Base-by-base conservation (phyloP, 208 protist species). In the Wallacemonas sp. region DNA sequence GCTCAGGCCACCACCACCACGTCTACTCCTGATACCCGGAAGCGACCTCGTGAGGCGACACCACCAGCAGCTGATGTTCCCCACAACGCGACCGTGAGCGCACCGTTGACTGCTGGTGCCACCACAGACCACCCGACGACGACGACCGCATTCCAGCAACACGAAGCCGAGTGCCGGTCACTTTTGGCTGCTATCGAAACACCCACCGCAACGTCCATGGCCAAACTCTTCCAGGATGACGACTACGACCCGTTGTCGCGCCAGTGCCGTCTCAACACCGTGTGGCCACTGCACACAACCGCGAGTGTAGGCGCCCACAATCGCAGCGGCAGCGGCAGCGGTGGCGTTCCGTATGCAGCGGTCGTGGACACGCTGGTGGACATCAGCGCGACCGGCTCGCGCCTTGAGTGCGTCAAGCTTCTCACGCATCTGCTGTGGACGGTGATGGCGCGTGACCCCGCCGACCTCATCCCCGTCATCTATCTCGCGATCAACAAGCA, bases 401-500 rank as follows among this genome's bases (percentile, higher is more conserved):
- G 96, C 12, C 81, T 98, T 4, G 82, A 96, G 58, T 97, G 92
- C 43, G 88, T 96, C 29, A 76, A 85, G 55, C 69, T 87, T 14
- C 81, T 99, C 2, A 80, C 88, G 1, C 85, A 90, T 23, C 70
- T 98, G 17, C 87, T 98, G 30, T 74, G 88, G 30, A 83, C 87
- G 0, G 83, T 99, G 2, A 83, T 98, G 24, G 52, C 72, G 21
- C 81, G 94, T 5, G 75, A 79, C 24, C 97, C 97, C 30, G 55
- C 70, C 5, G 94, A 99, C 58, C 67, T 99, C 16, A 64, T 98
- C 0, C 56, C 80, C 1, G 75, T 86, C 39, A 75, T 99, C 23
- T 99, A 99, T 76, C 70, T 99, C 21, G 87, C 90, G 9, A 87
- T 98, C 54, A 98, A 98, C 91, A 98, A 97, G 73, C 85, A 99